Evolutionary conservation across 305 asterid species (phyloP).

Genomic region (Fraxinus paxiana): DNA sequence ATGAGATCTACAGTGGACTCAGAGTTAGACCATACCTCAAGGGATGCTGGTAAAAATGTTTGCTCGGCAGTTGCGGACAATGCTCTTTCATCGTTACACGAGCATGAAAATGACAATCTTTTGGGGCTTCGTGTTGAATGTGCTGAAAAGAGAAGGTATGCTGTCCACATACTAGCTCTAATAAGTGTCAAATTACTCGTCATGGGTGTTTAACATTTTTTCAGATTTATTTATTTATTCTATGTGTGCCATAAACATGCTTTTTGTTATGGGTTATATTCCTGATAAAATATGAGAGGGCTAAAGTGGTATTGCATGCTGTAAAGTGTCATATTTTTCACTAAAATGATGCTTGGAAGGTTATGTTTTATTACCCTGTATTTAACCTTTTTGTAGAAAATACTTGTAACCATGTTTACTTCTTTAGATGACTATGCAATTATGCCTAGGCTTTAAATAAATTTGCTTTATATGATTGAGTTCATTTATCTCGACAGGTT

Average conservation of each 20-base stretch:
- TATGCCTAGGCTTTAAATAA: background rate
- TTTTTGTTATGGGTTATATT: background rate
- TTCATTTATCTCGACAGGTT: background rate
- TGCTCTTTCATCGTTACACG: constrained; percentile 13
- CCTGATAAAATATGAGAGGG: background rate
- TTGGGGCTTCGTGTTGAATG: constrained; percentile 27
- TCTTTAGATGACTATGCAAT: background rate
- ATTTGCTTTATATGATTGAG: background rate
- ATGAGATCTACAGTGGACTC: background rate
- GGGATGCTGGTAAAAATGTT: background rate
- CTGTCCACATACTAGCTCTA: background rate
- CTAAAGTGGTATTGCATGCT: background rate
- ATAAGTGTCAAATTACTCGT: background rate
- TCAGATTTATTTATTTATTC: background rate
- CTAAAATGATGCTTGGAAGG: background rate
- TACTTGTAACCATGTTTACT: background rate
- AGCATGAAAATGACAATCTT: constrained; percentile 11
- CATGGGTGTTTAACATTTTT: background rate
- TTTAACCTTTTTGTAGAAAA: background rate
- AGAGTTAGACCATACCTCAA: constrained; percentile 1
- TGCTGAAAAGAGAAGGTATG: constrained; percentile 32
- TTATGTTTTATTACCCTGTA: background rate
- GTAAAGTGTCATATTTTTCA: background rate
- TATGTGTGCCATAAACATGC: background rate
- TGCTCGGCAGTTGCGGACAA: constrained; percentile 3